Percentiles rank a stretch among this genome's conserved stretches.
These are phyloP conservation scores for Boletus pseudo-olivaceus DNA, from an alignment of 768 basidiomycete species.

Conservation along the genomic window DNA sequence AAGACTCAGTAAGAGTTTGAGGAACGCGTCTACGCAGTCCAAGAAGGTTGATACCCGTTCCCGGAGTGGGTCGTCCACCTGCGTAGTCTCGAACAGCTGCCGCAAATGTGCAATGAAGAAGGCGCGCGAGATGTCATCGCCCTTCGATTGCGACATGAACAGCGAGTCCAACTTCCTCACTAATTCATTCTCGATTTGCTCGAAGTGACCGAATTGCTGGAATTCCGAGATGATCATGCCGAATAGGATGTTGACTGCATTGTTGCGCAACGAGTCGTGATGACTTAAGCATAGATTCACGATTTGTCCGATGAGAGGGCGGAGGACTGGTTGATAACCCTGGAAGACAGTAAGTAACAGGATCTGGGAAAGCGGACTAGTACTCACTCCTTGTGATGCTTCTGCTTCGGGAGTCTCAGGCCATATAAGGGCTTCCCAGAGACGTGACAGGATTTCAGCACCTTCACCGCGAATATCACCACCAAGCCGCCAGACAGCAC, in stretches of 20 bases:
- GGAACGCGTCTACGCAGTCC: slow-evolving; percentile 87
- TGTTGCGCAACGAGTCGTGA: slow-evolving; percentile 86
- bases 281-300: slow-evolving; percentile 92
- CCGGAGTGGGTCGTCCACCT: slow-evolving; percentile 76
- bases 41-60: slow-evolving; percentile 79
- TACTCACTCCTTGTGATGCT: slow-evolving; percentile 64
- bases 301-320: slow-evolving; percentile 82
- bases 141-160: slow-evolving; percentile 91
- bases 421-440: slow-evolving; percentile 88
- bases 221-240: slow-evolving; percentile 95
- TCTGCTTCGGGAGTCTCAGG: slow-evolving; percentile 51
- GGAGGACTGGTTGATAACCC: slow-evolving; percentile 84
- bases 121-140: slow-evolving; percentile 85
- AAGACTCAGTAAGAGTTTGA: slow-evolving; percentile 84
- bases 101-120: slow-evolving; percentile 92
- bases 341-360: slow-evolving; percentile 27
- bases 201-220: slow-evolving; percentile 79
- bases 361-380: neutral
- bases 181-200: slow-evolving; percentile 87
- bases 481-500: slow-evolving; percentile 94
- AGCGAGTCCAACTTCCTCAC: slow-evolving; percentile 87
- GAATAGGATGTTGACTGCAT: slow-evolving; percentile 89
- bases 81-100: slow-evolving; percentile 80
- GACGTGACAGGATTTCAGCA: slow-evolving; percentile 66
- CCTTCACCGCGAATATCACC: slow-evolving; percentile 95